These are phyloP conservation scores for Chalara sp. DNA, from an alignment of 2,329 filamentous ascomycete species.

Conservation along the genomic window DNA sequence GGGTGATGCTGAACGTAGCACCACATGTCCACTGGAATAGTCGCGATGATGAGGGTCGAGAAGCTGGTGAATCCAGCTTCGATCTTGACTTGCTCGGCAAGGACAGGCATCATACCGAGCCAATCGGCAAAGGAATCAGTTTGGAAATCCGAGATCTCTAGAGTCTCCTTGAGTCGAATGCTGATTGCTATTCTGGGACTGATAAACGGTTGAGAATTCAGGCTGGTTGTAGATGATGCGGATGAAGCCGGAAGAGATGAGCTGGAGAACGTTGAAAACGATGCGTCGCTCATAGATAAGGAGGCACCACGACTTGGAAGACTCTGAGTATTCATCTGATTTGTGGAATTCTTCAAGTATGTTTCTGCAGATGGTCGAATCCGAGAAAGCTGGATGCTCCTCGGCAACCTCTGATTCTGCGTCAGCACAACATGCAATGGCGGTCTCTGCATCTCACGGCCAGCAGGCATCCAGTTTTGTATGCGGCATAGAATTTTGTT, in stretches of 20 bases:
- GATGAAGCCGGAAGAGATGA: background rate
- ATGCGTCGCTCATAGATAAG: too few species aligned
- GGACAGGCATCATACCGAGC: constrained; percentile 1
- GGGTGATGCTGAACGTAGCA: background rate
- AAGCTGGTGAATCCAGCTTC: constrained; percentile 5
- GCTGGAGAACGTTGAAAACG: too few species aligned
- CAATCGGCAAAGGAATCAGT: constrained; percentile 2
- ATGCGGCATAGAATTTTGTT: background rate
- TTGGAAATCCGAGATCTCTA: background rate
- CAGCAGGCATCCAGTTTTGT: background rate
- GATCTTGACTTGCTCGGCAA: constrained; percentile 1
- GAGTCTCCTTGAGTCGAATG: constrained; percentile 1
- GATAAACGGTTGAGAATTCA: background rate
- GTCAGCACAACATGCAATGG: too few species aligned
- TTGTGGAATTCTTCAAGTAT: too few species aligned
- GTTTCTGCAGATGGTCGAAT: too few species aligned
- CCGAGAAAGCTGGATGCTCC: too few species aligned
- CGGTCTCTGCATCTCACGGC: too few species aligned
- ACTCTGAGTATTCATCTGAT: too few species aligned
- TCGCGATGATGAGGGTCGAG: constrained; percentile 4
- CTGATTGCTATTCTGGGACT: constrained; percentile 1
- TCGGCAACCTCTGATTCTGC: too few species aligned
- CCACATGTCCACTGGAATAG: background rate
- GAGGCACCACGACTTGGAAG: too few species aligned
- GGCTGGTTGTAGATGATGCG: constrained; percentile 1